Base-by-base conservation (phyloP, 179 eudicot species). In the Carnegiea gigantea region DNA sequence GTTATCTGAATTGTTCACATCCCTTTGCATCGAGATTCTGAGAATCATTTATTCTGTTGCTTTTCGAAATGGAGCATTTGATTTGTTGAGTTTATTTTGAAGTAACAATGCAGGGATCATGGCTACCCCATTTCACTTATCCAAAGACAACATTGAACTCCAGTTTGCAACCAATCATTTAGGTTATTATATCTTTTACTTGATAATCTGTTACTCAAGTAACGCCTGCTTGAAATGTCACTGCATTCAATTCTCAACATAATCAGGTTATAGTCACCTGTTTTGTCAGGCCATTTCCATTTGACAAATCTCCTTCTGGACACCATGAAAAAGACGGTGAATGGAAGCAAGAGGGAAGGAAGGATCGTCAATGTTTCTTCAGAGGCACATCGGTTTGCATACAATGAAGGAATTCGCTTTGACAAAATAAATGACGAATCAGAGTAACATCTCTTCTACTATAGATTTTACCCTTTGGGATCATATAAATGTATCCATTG, bases 101-200 rank as follows among this genome's bases (percentile, higher is more conserved):
- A 94, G 99, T 81, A 95, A 95, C 83, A 95, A 95, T 87, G 98
- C 98, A 86, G 98, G 98, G 74, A 85, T 92, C 77, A 88, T 91
- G 90, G 91, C 87, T 43, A 79, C 83, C 21, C 89, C 93, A 0
- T 93, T 88, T 87, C 81, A 76, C 88, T 81, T 92, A 80, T 93
- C 98, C 36, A 80, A 86, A 87, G 98, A 95, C 90, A 87, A 85
- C 65, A 83, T 92, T 75, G 98, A 95, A 84, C 86, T 95, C 78
- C 98, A 93, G 75, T 93, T 95, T 86, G 98, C 98, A 14, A 92
- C 97, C 62, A 95, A 93, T 83, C 95, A 95, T 79, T 51, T 95
- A 82, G 98, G 98, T 95, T 95, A 86, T 8, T 49, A 21, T 7
- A 3, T 30, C 67, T 79, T 60, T 59, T 6, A 14, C 30, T 33